Conservation (phyloP, 768 basidiomycete genomes). For the Tylopilus vinaceipallidus region DNA sequence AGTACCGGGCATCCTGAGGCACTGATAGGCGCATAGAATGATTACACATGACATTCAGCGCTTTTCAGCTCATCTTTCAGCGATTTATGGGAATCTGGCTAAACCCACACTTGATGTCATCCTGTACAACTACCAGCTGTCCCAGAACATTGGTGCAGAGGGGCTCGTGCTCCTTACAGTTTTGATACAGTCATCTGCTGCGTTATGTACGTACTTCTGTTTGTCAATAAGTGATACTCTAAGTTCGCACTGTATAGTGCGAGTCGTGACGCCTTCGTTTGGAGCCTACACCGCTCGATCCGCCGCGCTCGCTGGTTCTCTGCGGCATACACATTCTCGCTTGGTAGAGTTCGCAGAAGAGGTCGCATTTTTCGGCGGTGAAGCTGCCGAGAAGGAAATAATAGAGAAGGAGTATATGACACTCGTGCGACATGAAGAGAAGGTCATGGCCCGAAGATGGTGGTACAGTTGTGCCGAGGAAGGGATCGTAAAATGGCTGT, state of each 20-base stretch:
- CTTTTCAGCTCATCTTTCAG: constrained; percentile 86
- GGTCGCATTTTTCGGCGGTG: constrained; percentile 84
- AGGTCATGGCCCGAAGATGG: constrained; percentile 75
- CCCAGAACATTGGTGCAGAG: constrained; percentile 92
- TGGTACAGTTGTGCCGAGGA: constrained; percentile 94
- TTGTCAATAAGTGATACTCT: not conserved
- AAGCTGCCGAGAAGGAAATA: constrained; percentile 86
- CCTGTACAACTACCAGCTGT: constrained; percentile 93
- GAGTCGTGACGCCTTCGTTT: constrained; percentile 86
- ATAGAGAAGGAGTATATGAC: constrained; percentile 87
- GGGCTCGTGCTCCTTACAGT: constrained; percentile 81
- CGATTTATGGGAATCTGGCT: constrained; percentile 91
- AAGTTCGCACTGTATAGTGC: constrained; percentile 49
- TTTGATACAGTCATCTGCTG: constrained; percentile 80
- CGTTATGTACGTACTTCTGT: constrained; percentile 58
- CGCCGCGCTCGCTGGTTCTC: constrained; percentile 82
- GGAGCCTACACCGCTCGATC: constrained; percentile 88
- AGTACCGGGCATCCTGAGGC: not conserved
- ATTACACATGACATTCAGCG: constrained; percentile 94
- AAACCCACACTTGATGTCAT: constrained; percentile 93
- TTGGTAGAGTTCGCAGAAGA: constrained; percentile 88
- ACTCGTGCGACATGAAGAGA: constrained; percentile 82
- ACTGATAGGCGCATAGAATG: constrained; percentile 54
- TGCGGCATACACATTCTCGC: constrained; percentile 90
- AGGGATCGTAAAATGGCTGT: constrained; percentile 94